These are phyloP conservation scores for Hanseniaspora uvarum DNA, from an alignment of 1,139 yeast species.

Conservation along the genomic window DNA sequence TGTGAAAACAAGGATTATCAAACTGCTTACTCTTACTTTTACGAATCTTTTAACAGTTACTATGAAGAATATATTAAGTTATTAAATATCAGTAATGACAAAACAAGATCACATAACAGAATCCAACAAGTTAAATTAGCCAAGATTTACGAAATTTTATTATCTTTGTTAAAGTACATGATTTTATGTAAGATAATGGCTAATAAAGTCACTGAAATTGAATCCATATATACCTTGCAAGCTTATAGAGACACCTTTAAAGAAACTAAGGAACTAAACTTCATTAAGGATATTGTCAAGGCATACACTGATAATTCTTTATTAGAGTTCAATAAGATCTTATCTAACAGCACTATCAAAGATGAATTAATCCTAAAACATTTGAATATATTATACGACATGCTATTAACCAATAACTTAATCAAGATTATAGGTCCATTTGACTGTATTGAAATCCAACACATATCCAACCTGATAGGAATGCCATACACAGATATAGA, in stretches of 20 bases:
- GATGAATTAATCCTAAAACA: slow-evolving; percentile 88
- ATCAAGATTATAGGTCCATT: slow-evolving; percentile 93
- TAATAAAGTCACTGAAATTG: slow-evolving; percentile 72
- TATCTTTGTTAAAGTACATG: slow-evolving; percentile 53
- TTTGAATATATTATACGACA: slow-evolving; percentile 85
- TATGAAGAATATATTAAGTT: slow-evolving; percentile 36
- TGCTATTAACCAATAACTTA: slow-evolving; percentile 82
- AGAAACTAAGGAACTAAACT: slow-evolving; percentile 39
- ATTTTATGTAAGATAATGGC: slow-evolving; percentile 87
- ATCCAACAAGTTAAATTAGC: slow-evolving; percentile 33
- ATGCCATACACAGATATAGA: slow-evolving; percentile 82
- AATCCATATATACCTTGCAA: slow-evolving; percentile 13
- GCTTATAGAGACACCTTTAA: slow-evolving; percentile 29
- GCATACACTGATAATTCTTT: slow-evolving; percentile 86
- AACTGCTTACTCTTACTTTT: slow-evolving; percentile 90
- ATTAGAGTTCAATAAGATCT: slow-evolving; percentile 76
- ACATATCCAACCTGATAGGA: slow-evolving; percentile 79
- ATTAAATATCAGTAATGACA: background rate
- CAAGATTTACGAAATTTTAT: slow-evolving; percentile 61
- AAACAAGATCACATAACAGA: slow-evolving; percentile 1
- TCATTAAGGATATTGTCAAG: slow-evolving; percentile 85
- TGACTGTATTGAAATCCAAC: slow-evolving; percentile 84
- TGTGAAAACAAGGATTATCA: slow-evolving; percentile 96
- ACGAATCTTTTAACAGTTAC: slow-evolving; percentile 88
- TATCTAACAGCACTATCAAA: slow-evolving; percentile 63